phyloP scores from a whole-genome alignment of 768 basidiomycete genomes.

The Termitomyces sp. region DNA sequence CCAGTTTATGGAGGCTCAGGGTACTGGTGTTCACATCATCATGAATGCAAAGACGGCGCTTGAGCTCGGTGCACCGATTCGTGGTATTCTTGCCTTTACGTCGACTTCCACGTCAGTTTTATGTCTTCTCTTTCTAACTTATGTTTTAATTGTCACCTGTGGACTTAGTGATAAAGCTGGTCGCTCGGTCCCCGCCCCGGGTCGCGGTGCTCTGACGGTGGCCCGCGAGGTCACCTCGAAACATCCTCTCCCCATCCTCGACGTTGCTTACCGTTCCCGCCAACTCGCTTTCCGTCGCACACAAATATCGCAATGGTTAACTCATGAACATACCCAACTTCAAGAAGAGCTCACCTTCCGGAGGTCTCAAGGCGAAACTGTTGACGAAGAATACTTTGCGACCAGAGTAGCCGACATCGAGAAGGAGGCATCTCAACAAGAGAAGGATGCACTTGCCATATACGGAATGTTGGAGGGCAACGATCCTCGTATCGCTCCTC shows the following conservation, averaged over 20 bases:
- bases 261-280: slow-evolving; percentile 84
- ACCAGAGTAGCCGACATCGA: slow-evolving; percentile 82
- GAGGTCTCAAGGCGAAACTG: slow-evolving; percentile 45
- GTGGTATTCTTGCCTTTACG: slow-evolving; percentile 91
- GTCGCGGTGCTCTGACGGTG: slow-evolving; percentile 85
- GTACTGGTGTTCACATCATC: slow-evolving; percentile 93
- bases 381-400: slow-evolving; percentile 69
- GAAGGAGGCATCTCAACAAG: slow-evolving; percentile 86
- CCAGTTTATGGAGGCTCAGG: slow-evolving; percentile 95
- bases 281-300: slow-evolving; percentile 94
- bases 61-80: slow-evolving; percentile 90
- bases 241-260: slow-evolving; percentile 75
- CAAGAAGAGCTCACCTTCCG: slow-evolving; percentile 70
- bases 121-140: neutral
- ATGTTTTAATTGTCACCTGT: neutral
- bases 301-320: slow-evolving; percentile 94
- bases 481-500: slow-evolving; percentile 83
- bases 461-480: slow-evolving; percentile 94
- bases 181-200: slow-evolving; percentile 95
- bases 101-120: slow-evolving; percentile 86
- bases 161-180: slow-evolving; percentile 89
- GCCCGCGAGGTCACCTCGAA: slow-evolving; percentile 83
- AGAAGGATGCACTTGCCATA: slow-evolving; percentile 87
- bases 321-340: slow-evolving; percentile 82
- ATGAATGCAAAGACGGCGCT: slow-evolving; percentile 97